Evolutionary conservation across 2,329 filamentous ascomycete species (phyloP), one percentile per base, ranked within the genome.

Genomic region (Calonectria pteridis): DNA sequence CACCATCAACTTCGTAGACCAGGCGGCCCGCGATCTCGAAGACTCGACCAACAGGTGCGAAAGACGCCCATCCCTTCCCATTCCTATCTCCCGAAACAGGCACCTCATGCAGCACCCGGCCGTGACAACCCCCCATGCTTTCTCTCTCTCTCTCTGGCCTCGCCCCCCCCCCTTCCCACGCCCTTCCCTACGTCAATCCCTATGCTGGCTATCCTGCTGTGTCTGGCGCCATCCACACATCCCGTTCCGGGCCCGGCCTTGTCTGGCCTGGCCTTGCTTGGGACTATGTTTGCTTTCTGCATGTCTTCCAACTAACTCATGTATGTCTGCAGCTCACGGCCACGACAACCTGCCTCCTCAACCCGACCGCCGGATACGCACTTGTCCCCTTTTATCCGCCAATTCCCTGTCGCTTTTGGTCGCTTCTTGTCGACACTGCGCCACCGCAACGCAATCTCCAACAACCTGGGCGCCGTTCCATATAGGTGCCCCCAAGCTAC

Each of bases 371-470:
- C 46, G 4, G 37, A 71, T 50, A 35, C 29, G 51, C 64, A 63
- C 53, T 9, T 46, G 16, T 11, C 4, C 31, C 55, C 7, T 26
- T 64, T 58, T 58, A 58, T 11, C 20, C 53, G 55, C 55, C 13
- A 13, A 16, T 58, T 53, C 53, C 71, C 66, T 65, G 68, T 67
- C 68, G 43, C 58, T 33, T 68, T 53, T 46, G 20, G 23, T 46
- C 10, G n/a, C n/a, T 46, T 23, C 20, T 23, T 6, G 43, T 46
- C 43, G 18, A 46, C 43, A 59, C 64, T 72, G 70, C 70, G 70
- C 70, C 70, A 72, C 70, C 64, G 70, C 59, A 73, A 70, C 64
- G 67, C 67, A 74, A 78, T 77, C 74, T 75, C 73, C 64, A 71
- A 62, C 59, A 67, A 62, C 67, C 49, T 50, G 67, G 62, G 65